Base-by-base conservation (phyloP, 768 basidiomycete species). In the Xanthoconium stramineum region DNA sequence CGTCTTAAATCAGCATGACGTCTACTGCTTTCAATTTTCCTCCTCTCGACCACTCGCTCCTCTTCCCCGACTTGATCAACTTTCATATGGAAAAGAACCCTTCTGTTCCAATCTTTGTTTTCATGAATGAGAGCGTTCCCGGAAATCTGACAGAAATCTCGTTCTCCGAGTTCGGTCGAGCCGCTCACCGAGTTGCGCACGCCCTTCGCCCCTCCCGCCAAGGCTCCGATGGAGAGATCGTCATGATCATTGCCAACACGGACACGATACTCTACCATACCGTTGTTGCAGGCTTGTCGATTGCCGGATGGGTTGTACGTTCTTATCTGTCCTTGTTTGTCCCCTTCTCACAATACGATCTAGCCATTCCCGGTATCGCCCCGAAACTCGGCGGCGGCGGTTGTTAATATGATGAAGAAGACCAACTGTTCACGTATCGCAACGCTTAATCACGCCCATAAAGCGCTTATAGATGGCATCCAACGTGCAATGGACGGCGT, bases 371-470 rank as follows among this genome's bases (percentile, higher is more conserved):
- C 66, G 10, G 67, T 74, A 17, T 76, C 75, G 0, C 65, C 74
- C 1, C 60, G 76, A 54, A 81, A 79, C 62, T 78, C 79, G 1
- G 65, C 76, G 0, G 71, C 74, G 2, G 82, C 80, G 0, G 33
- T 72, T 11, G 48, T 60, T 3, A 48, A 54, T 29, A 62, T 71
- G 67, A 61, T 69, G 53, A 59, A 52, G 36, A 65, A 53, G 52
- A 59, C 57, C 2, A 54, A 54, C 17, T 69, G 65, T n/a, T 48
- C 58, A 6, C 60, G 50, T 33, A 58, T 71, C 45, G 45, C 65
- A 1, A 62, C 65, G 1, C 56, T 65, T 2, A 40, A 55, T 24
- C 62, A 60, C 29, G 60, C 57, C 14, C 67, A 69, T 30, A 42
- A 52, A 42, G 33, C 20, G 13, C 36, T 68, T 13, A 47, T 65